These are phyloP conservation scores for Apiosordaria backusii DNA, from an alignment of 495 filamentous ascomycete genomes.

Conservation along the genomic window DNA sequence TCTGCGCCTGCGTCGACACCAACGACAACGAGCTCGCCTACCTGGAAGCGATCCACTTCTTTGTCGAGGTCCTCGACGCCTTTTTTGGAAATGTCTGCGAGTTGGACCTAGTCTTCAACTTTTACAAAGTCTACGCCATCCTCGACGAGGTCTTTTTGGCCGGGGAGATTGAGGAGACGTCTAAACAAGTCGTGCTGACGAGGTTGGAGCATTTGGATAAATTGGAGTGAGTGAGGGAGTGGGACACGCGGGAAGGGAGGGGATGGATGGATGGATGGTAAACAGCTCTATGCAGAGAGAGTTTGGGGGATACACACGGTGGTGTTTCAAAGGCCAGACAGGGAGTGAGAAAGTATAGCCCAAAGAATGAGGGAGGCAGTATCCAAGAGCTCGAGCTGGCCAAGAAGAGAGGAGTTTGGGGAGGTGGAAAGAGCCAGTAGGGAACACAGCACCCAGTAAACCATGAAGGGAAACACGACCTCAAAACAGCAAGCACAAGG, in stretches of 20 bases:
- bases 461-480: not conserved
- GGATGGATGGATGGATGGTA: not conserved
- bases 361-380: too few relatives aligned
- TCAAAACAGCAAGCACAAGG: not conserved
- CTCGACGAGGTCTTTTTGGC: slow-evolving; percentile 93
- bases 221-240: slow-evolving; percentile 60
- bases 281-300: not conserved
- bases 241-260: not conserved
- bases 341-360: too few relatives aligned
- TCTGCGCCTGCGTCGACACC: slow-evolving; percentile 97
- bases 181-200: slow-evolving; percentile 94
- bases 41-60: slow-evolving; percentile 97
- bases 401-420: too few relatives aligned
- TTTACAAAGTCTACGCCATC: slow-evolving; percentile 99
- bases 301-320: not conserved
- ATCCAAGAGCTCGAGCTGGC: too few relatives aligned
- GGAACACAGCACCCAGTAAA: not conserved
- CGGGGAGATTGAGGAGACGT: slow-evolving; percentile 97
- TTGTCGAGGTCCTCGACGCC: slow-evolving; percentile 95
- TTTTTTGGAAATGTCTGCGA: slow-evolving; percentile 99
- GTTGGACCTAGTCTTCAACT: slow-evolving; percentile 99
- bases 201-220: slow-evolving; percentile 95
- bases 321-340: too few relatives aligned
- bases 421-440: not conserved
- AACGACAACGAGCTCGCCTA: slow-evolving; percentile 98